Evolutionary conservation across 1,284 basidiomycete genomes (phyloP).

Genomic region (Fomitopsis schrenkii): DNA sequence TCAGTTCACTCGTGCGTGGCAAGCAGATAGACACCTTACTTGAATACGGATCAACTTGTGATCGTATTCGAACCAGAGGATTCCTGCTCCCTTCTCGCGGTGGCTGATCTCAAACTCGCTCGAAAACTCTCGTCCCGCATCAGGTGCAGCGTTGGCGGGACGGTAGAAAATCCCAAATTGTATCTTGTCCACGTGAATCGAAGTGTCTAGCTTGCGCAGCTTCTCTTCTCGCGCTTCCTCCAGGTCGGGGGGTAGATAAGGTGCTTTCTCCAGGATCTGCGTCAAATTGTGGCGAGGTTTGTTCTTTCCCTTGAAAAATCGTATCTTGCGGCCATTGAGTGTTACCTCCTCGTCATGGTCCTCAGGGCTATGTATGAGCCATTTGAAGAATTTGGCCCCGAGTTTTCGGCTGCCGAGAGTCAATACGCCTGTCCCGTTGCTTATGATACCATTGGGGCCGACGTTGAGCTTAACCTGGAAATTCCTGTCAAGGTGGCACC

Average conservation of each 20-base stretch:
- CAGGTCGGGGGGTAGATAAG: slow-evolving; percentile 55
- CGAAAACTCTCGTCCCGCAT: slow-evolving; percentile 51
- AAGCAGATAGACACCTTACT: slow-evolving; percentile 31
- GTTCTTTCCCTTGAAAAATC: slow-evolving; percentile 18
- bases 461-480: slow-evolving; percentile 54
- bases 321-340: slow-evolving; percentile 32
- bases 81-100: slow-evolving; percentile 39
- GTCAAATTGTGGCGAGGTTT: slow-evolving; percentile 12
- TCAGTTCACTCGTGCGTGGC: background rate
- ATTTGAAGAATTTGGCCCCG: slow-evolving; percentile 44
- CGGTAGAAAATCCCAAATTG: slow-evolving; percentile 60
- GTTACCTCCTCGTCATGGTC: slow-evolving; percentile 28
- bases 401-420: slow-evolving; percentile 40
- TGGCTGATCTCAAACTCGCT: slow-evolving; percentile 49
- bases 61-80: slow-evolving; percentile 59
- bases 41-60: slow-evolving; percentile 58
- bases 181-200: slow-evolving; percentile 50
- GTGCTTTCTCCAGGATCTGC: slow-evolving; percentile 41
- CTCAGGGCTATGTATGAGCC: slow-evolving; percentile 28
- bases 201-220: slow-evolving; percentile 38
- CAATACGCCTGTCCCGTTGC: slow-evolving; percentile 53
- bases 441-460: slow-evolving; percentile 46
- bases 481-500: slow-evolving; percentile 30
- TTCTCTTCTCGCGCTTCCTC: slow-evolving; percentile 50
- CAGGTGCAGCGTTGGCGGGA: slow-evolving; percentile 24